Evolutionary conservation across 345 rosid species (phyloP).

Genomic region (Xanthoceras sorbifolium): DNA sequence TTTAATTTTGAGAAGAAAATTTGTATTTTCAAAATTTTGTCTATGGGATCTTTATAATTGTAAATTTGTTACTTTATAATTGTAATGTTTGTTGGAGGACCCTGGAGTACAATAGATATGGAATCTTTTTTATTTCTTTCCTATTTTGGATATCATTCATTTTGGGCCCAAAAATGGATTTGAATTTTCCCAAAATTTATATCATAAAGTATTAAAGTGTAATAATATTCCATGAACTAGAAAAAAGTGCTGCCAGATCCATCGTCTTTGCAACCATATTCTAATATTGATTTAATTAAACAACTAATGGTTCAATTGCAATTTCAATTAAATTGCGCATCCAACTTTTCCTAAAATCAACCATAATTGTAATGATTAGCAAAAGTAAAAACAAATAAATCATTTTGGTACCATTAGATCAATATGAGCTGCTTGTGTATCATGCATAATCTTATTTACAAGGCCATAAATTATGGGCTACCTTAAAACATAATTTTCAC

Average conservation of each 20-base stretch:
- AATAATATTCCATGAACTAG: constrained; percentile 1
- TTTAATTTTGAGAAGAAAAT: too few relatives aligned
- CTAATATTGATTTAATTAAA: background rate
- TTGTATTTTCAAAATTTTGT: too few relatives aligned
- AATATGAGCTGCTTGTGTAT: too few relatives aligned
- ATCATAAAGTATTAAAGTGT: constrained; percentile 12
- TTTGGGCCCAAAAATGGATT: background rate
- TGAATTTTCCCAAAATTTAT: background rate
- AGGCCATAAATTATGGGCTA: too few relatives aligned
- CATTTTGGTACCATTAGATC: too few relatives aligned
- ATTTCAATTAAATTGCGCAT: background rate
- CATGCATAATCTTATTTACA: too few relatives aligned
- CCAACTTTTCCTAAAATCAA: background rate
- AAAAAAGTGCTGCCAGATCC: background rate
- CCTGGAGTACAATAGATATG: too few relatives aligned
- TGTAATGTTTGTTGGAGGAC: too few relatives aligned
- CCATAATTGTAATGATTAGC: background rate
- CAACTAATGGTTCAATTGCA: constrained; percentile 3
- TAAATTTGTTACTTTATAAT: too few relatives aligned
- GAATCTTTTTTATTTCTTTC: constrained; percentile 1
- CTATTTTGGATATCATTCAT: background rate
- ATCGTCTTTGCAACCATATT: background rate
- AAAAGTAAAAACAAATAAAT: too few relatives aligned
- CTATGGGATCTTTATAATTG: too few relatives aligned
- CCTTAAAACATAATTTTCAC: too few relatives aligned